phyloP scores from a whole-genome alignment of 1,139 yeast species.

The Candida sp. region DNA sequence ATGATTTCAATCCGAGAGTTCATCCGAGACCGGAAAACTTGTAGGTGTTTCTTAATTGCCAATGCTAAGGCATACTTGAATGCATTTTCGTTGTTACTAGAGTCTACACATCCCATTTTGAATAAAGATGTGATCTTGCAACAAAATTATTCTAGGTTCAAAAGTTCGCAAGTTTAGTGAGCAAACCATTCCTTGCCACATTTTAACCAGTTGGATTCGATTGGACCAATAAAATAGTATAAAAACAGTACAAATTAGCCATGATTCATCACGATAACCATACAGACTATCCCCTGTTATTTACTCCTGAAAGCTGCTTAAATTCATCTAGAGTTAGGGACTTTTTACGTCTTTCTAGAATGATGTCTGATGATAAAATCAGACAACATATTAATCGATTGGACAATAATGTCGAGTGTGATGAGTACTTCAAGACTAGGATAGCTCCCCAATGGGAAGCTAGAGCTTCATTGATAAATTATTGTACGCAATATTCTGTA shows the following conservation, averaged over 20 bases:
- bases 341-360: slow-evolving; percentile 35
- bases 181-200: not conserved
- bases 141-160: not conserved
- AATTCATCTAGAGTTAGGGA: slow-evolving; percentile 33
- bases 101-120: not conserved
- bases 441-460: slow-evolving; percentile 38
- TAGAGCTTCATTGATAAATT: slow-evolving; percentile 26
- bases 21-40: not conserved
- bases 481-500: slow-evolving; percentile 26
- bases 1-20: not conserved
- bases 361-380: slow-evolving; percentile 38
- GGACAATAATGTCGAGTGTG: slow-evolving; percentile 19
- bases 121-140: not conserved
- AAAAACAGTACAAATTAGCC: not conserved
- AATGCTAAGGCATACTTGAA: slow-evolving; percentile 1
- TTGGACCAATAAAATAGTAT: too few species aligned
- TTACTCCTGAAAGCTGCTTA: slow-evolving; percentile 28
- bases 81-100: not conserved
- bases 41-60: not conserved
- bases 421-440: slow-evolving; percentile 20
- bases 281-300: slow-evolving; percentile 10
- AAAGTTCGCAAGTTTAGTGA: not conserved
- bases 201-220: not conserved
- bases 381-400: slow-evolving; percentile 35
- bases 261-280: not conserved